Base-by-base conservation (phyloP, 2,329 filamentous ascomycete genomes). In the Scytalidium lignicola region DNA sequence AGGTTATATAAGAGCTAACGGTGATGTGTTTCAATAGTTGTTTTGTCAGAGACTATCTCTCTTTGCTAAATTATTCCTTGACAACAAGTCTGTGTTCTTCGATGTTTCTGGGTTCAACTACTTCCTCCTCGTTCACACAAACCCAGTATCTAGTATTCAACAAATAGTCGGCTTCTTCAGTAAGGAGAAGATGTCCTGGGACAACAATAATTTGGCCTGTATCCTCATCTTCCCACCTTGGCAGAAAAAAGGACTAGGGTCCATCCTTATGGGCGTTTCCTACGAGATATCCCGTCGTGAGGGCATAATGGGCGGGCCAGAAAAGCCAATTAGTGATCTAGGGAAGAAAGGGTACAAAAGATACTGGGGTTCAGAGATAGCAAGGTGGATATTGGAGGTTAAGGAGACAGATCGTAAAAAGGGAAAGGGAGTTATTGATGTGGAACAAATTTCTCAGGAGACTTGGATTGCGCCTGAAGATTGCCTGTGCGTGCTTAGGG, bases 161-260 rank as follows among this genome's bases (percentile, higher is more conserved):
- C 82, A 85, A 62, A 84, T 96, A 23, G 81, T 92, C 1, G 93
- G 93, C n/a, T 97, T 97, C 76, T 99, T 97, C 73, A 95, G 88
- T 55, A 97, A 99, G 66, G 93, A 99, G 68, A 97, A 97, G 67
- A 87, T 96, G 75, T 96, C 90, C 3, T 99, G 93, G 92, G 93
- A 99, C 62, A 91, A 92, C 62, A 97, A 99, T 68, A 99, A 97
- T 58, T 78, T 99, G 4, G 93, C 93, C 1, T 99, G 93, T 65
- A 99, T 99, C 58, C 76, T 97, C 6, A 80, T 97, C 15, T 97
- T 97, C 62, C 93, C 93, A 1, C 93, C 93, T 0, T 97, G 92
- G 83, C 92, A 97, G 68, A 85, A 87, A 55, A 90, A 90, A 56
- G 90, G 92, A 1, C 78, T 97, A 0, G 93, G 93, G 0, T 83